These are phyloP conservation scores for Pulveroboletus sp. DNA, from an alignment of 768 basidiomycete species.

Conservation along the genomic window DNA sequence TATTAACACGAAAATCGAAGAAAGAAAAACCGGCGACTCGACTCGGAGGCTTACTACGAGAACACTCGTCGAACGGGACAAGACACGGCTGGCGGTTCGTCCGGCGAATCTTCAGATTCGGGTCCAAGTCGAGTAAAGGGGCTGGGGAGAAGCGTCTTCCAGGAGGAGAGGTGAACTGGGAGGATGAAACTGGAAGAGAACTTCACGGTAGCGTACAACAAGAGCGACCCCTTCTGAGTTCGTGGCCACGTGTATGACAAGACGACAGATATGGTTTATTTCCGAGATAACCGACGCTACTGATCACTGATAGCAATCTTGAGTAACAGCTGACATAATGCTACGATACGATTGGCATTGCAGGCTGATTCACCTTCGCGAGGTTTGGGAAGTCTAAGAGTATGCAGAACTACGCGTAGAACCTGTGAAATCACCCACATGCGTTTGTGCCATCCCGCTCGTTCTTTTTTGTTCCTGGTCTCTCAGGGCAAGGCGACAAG, in stretches of 20 bases:
- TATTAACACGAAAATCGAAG: not conserved
- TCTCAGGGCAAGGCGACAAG: not conserved
- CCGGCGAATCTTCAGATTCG: not conserved
- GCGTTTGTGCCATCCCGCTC: too few relatives aligned
- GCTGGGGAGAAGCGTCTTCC: not conserved
- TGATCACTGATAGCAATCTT: too few relatives aligned
- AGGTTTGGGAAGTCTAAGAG: not conserved
- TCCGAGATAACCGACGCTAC: not conserved
- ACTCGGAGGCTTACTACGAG: too few relatives aligned
- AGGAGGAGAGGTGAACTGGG: not conserved
- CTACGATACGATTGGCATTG: too few relatives aligned
- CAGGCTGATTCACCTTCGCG: not conserved
- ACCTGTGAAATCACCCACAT: too few relatives aligned
- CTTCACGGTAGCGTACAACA: conserved; percentile 5
- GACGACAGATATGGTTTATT: not conserved
- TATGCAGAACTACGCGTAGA: not conserved
- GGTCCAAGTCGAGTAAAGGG: not conserved
- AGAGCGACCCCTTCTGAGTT: conserved; percentile 1
- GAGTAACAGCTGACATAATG: too few relatives aligned
- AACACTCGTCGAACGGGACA: not conserved
- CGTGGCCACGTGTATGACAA: conserved; percentile 17
- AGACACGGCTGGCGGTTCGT: not conserved
- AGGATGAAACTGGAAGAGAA: conserved; percentile 3
- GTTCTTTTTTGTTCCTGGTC: not conserved
- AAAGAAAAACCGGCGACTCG: not conserved